Base-by-base conservation (phyloP, 176 grass and related monocot genomes). In the Avena sativa region DNA sequence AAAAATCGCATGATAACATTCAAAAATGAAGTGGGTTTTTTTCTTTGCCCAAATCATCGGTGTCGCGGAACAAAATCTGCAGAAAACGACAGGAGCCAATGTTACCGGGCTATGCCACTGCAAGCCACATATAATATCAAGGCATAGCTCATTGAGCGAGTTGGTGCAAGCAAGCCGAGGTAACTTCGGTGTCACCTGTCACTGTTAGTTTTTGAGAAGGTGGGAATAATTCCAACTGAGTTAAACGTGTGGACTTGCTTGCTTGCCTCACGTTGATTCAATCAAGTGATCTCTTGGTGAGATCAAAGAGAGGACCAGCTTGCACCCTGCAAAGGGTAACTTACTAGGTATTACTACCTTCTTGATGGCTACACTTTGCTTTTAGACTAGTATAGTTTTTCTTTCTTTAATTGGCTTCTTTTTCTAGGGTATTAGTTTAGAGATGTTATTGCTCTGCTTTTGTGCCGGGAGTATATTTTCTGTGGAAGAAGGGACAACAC, bases 231-330 rank as follows among this genome's bases (percentile, higher is more conserved):
- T 52, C 34, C 38, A 40, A 40, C 38, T 6, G 5, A 7, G 6
- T 38, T 38, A 7, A 40, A 40, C 38, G 0, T 66, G 74, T 28
- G 84, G 63, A 47, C 38, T 40, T 40, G 38, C 44, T 87, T 79
- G 38, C 75, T 80, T 91, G 74, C 75, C 71, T 84, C 79, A 46
- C 13, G 21, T 65, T 43, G 70, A 28, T 63, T n/a, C 23, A 63
- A 79, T 14, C n/a, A 10, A 38, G 4, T 5, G 69, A 68, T 60
- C 36, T 60, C 74, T 65, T 66, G 76, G 82, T 72, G 77, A 48
- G 15, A 60, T 65, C 62, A 38, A 65, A 79, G 52, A 20, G 58
- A 53, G 38, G 16, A 55, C 10, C 73, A 25, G 19, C 82, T 84
- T 80, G 46, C 48, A 3, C 34, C 52, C 76, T 73, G 0, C 44